Base-by-base conservation (phyloP, 768 basidiomycete species). In the Tricholomella constricta region DNA sequence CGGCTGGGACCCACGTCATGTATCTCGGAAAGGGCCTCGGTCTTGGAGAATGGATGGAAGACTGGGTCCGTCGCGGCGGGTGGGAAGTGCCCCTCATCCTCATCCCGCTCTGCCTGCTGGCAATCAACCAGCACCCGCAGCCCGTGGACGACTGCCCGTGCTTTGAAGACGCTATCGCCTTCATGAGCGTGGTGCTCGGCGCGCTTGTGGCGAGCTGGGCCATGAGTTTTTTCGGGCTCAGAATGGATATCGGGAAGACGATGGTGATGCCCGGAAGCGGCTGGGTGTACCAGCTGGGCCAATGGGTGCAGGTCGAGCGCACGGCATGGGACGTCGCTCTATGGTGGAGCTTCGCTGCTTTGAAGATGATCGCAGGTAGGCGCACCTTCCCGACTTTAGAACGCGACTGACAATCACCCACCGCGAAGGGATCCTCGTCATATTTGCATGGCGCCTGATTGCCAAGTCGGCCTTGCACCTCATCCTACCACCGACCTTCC, bases 101-200 rank as follows among this genome's bases (percentile, higher is more conserved):
- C 37, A 75, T 88, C 23, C 78, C 85, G 0, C 55, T 89, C n/a
- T 84, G 81, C 51, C 72, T 93, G 12, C 72, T 90, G 4, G 71
- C 89, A 17, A 86, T 95, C n/a, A 88, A 94, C 63, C 84, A 90
- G 55, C 93, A 95, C 63, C 94, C 95, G 0, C 89, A 95, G 59
- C 96, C 96, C 0, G 90, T 96, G 8, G 95, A 98, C 52, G 93
- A 96, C 62, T 98, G 96, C 60, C 96, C 96, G 2, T 98, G 96
- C 70, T 99, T 97, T 69, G 96, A 97, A 65, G 96, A 98, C 63
- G 92, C 95, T 3, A 95, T 98, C 45, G 94, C 96, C 0, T 88
- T 94, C 58, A 72, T 89, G n/a, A 86, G 90, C 22, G 94, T 94
- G 36, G 77, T 91, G 15, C 74, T 89, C 31, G 96, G 96, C n/a